These are phyloP conservation scores for Trametes cinnabarina DNA, from an alignment of 768 basidiomycete species.

Conservation along the genomic window DNA sequence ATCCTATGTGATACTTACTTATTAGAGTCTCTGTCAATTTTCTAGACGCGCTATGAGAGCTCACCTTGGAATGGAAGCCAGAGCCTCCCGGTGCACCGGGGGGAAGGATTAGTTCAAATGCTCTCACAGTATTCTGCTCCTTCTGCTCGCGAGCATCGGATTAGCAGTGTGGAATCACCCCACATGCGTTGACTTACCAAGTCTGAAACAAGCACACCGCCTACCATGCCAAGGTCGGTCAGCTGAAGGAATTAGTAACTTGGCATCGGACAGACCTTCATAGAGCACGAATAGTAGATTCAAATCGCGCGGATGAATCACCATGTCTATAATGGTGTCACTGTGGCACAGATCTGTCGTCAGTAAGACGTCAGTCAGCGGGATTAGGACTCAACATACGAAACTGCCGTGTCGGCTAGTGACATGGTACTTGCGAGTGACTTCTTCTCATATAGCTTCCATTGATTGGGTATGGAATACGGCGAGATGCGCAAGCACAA, in stretches of 20 bases:
- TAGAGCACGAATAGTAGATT: conserved; percentile 75
- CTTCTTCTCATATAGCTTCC: conserved; percentile 69
- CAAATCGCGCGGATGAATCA: conserved; percentile 70
- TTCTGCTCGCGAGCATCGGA: conserved; percentile 36
- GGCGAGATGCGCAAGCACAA: conserved; percentile 62
- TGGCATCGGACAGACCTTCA: conserved; percentile 46
- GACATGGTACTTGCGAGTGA: conserved; percentile 41
- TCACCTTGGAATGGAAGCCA: conserved; percentile 56
- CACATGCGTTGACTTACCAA: conserved; percentile 40
- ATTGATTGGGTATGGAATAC: conserved; percentile 72
- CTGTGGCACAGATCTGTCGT: background rate
- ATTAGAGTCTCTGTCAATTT: background rate
- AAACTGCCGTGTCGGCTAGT: conserved; percentile 31
- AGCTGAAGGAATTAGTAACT: background rate
- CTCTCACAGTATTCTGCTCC: conserved; percentile 50
- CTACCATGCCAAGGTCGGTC: conserved; percentile 31
- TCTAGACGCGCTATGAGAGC: conserved; percentile 16
- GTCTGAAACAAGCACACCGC: conserved; percentile 59
- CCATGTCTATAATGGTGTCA: conserved; percentile 53
- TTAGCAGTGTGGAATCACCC: too few relatives aligned
- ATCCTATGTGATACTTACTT: conserved; percentile 40
- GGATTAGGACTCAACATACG: conserved; percentile 33
- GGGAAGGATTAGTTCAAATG: conserved; percentile 67
- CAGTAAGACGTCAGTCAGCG: background rate
- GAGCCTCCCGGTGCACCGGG: conserved; percentile 82